Evolutionary conservation across 2,329 filamentous ascomycete genomes (phyloP), one percentile per base, ranked within the genome.

Genomic region (Scedosporium dehoogii): DNA sequence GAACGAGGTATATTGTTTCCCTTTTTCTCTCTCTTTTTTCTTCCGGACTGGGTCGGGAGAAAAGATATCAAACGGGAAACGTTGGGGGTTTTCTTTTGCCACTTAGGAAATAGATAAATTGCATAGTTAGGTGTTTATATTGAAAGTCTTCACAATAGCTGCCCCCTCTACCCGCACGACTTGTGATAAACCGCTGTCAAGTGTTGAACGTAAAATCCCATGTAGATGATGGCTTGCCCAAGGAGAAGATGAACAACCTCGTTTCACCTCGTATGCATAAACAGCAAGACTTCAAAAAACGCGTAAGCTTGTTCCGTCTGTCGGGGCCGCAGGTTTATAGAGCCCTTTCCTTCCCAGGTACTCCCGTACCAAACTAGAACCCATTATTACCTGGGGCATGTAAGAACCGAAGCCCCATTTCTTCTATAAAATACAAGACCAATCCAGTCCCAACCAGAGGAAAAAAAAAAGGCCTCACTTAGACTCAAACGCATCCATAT

Each of bases 401-500:
- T 38, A 14, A 14, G 33, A 38, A 38, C 33, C 10, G 14, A 38
- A 38, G 33, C 33, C 33, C 33, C 33, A 38, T 38, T 38, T 38
- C 2, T 48, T 48, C 44, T 48, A 48, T 48, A 48, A 18, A 21
- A 48, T 48, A 48, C 44, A 48, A 21, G 18, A 21, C 16, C 44
- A 48, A 7, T 48, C 18, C 18, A 21, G 48, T 6, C 6, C 12
- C 21, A 21, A 10, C 44, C 16, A 58, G 23, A 21, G 46, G 25
- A 27, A 58, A 41, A 48, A 59, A 41, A 38, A 18, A 23, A 9
- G 9, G 27, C 46, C 25, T 41, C 33, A 59, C 23, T 63, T 56
- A 41, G 55, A 21, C 64, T 81, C 80, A 69, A 88, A 85, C 9
- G 84, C 85, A 21, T 80, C 85, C 70, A 84, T 74, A 58, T 86